phyloP scores from a whole-genome alignment of 139 green algal genomes.

The Desmodesmus armatus region DNA sequence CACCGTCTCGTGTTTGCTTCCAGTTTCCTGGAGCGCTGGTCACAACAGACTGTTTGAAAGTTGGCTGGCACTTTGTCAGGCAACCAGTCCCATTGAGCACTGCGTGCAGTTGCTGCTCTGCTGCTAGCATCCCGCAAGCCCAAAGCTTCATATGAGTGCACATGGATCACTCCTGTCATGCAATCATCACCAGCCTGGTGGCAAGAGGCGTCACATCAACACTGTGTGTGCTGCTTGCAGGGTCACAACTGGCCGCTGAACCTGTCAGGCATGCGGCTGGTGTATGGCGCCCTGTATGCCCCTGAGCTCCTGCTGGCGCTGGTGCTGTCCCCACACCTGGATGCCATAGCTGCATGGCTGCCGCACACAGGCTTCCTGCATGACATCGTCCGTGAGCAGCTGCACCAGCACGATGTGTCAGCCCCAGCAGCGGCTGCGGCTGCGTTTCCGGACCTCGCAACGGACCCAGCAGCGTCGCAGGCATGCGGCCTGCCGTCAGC shows the following conservation, averaged over 20 bases:
- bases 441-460: conserved; percentile 7
- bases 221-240: not conserved
- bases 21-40: too few relatives aligned
- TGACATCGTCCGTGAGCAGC: conserved; percentile 17
- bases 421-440: conserved; percentile 6
- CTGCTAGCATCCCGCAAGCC: not conserved
- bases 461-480: not conserved
- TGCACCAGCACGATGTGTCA: conserved; percentile 25
- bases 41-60: too few relatives aligned
- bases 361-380: not conserved
- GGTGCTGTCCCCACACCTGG: conserved; percentile 1
- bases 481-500: not conserved
- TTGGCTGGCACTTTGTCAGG: too few relatives aligned
- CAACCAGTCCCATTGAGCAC: not conserved
- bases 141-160: not conserved
- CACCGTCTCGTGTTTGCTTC: not conserved
- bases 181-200: too few relatives aligned
- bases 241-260: not conserved
- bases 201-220: too few relatives aligned
- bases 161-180: too few relatives aligned
- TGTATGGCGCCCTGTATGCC: conserved; percentile 17
- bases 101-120: not conserved
- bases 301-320: conserved; percentile 38
- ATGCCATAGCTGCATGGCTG: conserved; percentile 7
- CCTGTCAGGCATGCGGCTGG: not conserved